Conservation (phyloP, 345 rosid genomes). For the Schrenkiella parvula region DNA sequence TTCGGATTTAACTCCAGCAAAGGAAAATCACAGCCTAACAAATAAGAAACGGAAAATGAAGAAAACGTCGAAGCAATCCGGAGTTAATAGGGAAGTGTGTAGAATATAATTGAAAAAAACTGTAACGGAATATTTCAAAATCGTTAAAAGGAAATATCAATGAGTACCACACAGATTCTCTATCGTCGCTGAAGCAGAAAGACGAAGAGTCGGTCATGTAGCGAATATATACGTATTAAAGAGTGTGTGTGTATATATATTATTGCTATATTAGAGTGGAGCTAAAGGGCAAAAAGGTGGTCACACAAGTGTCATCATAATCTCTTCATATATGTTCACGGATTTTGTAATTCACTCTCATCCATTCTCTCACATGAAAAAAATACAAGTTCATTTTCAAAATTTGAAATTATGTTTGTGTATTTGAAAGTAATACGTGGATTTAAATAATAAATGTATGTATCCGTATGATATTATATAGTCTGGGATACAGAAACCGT, state of each 20-base stretch:
- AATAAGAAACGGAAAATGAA: neutral
- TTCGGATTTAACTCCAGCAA: neutral
- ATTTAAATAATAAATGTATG: no score
- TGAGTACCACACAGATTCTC: slow-evolving; percentile 24
- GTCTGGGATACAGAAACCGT: neutral
- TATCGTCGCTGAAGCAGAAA: neutral
- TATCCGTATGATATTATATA: neutral
- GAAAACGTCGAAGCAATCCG: neutral
- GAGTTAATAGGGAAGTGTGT: neutral
- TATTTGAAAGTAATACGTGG: neutral
- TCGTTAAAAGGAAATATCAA: neutral
- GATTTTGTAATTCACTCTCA: neutral
- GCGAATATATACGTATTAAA: neutral
- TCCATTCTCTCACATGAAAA: neutral
- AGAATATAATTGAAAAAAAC: neutral
- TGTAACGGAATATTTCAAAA: neutral
- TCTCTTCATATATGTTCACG: slow-evolving; percentile 25
- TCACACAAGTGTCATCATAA: slow-evolving; percentile 9
- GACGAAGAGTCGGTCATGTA: slow-evolving; percentile 12
- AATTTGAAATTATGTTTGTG: neutral
- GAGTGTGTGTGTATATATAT: neutral
- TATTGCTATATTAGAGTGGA: no score
- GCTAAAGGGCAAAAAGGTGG: neutral
- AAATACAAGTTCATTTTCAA: neutral
- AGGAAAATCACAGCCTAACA: neutral